Evolutionary conservation across 2,329 filamentous ascomycete genomes (phyloP).

Genomic region (Xylariaceae sp.): DNA sequence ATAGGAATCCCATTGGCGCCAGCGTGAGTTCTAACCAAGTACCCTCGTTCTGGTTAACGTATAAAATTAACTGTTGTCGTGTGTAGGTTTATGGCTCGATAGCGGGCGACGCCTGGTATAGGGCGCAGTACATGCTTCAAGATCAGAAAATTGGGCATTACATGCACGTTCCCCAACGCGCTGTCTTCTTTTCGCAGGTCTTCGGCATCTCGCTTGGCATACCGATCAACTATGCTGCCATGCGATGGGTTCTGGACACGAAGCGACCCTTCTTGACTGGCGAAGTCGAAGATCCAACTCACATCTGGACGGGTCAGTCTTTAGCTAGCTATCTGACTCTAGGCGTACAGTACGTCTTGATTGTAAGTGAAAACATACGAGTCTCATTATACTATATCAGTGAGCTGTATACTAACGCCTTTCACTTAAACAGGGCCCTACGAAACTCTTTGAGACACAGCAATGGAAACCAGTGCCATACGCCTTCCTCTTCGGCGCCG

Average conservation of each 20-base stretch:
- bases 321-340: constrained; percentile 47
- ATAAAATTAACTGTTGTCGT: constrained; percentile 1
- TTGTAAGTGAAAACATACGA: constrained; percentile 33
- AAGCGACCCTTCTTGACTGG: constrained; percentile 53
- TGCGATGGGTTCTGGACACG: constrained; percentile 53
- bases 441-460: constrained; percentile 42
- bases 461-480: constrained; percentile 47
- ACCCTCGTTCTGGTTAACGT: not conserved
- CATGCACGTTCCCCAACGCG: constrained; percentile 54
- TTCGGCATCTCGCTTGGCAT: constrained; percentile 54
- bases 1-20: constrained; percentile 54
- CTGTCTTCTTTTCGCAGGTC: constrained; percentile 56
- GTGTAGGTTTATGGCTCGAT: constrained; percentile 47
- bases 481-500: constrained; percentile 47
- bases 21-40: constrained; percentile 30
- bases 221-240: constrained; percentile 56
- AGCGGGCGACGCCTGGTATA: constrained; percentile 57
- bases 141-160: constrained; percentile 62
- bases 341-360: constrained; percentile 55
- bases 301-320: constrained; percentile 56
- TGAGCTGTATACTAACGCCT: not conserved
- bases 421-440: constrained; percentile 35
- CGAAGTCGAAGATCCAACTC: constrained; percentile 44
- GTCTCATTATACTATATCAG: not conserved
- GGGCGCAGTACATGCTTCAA: constrained; percentile 53